Evolutionary conservation across 345 rosid genomes (phyloP).

Genomic region (Acer yangbiense): DNA sequence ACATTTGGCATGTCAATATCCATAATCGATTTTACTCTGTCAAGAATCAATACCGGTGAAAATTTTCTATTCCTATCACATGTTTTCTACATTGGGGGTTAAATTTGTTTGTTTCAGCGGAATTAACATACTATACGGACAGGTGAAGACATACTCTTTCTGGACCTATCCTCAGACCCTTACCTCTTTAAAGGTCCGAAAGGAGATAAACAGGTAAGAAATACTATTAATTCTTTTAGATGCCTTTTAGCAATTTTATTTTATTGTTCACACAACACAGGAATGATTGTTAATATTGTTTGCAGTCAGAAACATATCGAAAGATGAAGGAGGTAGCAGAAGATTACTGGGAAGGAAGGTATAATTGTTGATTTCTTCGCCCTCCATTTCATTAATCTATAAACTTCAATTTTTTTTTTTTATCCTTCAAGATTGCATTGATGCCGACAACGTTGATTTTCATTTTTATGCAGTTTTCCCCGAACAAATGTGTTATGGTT

Average conservation of each 20-base stretch:
- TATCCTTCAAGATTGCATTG: neutral
- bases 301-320: constrained; percentile 91
- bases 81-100: constrained; percentile 2
- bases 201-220: constrained; percentile 86
- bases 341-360: constrained; percentile 96
- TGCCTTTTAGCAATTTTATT: neutral
- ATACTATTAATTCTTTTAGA: neutral
- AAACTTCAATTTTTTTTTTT: neutral
- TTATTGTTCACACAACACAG: neutral
- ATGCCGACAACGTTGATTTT: constrained; percentile 12
- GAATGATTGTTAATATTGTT: constrained; percentile 19
- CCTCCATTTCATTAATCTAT: neutral
- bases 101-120: neutral
- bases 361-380: constrained; percentile 21
- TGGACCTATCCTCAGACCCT: constrained; percentile 88
- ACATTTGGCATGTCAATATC: constrained; percentile 67
- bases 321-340: constrained; percentile 75
- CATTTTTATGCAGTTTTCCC: constrained; percentile 62
- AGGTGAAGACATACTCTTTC: constrained; percentile 85
- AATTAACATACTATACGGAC: constrained; percentile 19
- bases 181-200: constrained; percentile 85
- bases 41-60: constrained; percentile 87
- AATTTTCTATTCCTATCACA: neutral
- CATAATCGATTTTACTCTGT: constrained; percentile 91
- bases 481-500: constrained; percentile 91